Evolutionary conservation across 768 basidiomycete genomes (phyloP), one percentile per base, ranked within the genome.

Genomic region (button mushroom (Agaricus bisporus)): DNA sequence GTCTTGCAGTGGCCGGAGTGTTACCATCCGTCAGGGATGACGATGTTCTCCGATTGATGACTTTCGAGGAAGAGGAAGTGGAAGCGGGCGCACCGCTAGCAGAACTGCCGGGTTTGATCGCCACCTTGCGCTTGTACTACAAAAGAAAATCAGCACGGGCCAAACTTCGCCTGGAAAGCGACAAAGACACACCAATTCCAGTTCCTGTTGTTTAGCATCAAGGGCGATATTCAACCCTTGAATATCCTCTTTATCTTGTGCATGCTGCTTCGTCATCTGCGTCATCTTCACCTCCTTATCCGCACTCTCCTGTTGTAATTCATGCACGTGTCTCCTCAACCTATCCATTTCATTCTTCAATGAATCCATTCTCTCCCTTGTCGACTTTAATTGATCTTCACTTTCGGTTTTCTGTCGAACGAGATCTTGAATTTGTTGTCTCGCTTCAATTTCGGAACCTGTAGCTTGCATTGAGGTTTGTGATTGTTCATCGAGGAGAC

Each of bases 171-270:
- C 22, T 1, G 32, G 2, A 48, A 48, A 18, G 29, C 35, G 29
- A 20, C 51, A 41, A 29, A 58, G n/a, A 75, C 81, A 49, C 55
- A 97, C 94, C 67, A 95, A 64, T 64, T 95, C 92, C 37, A 97
- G 71, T 66, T 95, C 94, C 66, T 95, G 92, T 62, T 97, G 94
- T 69, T 97, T 97, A 22, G 91, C 85, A 67, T 95, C 91, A 50
- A 97, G 69, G 0, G 93, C 94, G 35, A 95, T 92, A 61, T 95
- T 94, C 60, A 95, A 69, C n/a, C 89, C 87, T 45, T 79, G 68
- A 18, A 88, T 66, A 66, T 95, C 93, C 41, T 93, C 86, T 66
- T 86, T 84, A 57, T 86, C 79, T 62, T 83, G 74, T 0, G 73
- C 71, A 37, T 79, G 73, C 60, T 85, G 76, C 69, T 88, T 90